phyloP scores from a whole-genome alignment of 805 yeast species.

The Limtongozyma cylindracea region DNA sequence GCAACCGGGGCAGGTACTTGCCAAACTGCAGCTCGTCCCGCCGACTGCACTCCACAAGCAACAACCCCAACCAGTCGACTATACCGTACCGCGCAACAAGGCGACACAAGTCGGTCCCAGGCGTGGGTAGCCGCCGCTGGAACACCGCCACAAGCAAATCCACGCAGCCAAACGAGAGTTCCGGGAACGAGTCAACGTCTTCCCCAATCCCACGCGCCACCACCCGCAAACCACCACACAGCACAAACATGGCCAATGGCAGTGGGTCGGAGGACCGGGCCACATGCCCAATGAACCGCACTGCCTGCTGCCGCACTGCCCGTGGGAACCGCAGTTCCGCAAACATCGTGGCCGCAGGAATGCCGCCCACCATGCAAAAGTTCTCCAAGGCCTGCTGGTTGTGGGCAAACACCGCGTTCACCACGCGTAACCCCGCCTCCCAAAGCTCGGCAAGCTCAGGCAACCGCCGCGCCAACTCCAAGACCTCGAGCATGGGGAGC shows the following conservation, averaged over 20 bases:
- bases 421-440: constrained; percentile 10
- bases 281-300: constrained; percentile 9
- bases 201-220: constrained; percentile 19
- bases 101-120: constrained; percentile 16
- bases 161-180: constrained; percentile 11
- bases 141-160: constrained; percentile 11
- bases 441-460: constrained; percentile 11
- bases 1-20: constrained; percentile 2
- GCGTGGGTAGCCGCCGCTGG: constrained; percentile 10
- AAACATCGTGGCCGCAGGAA: constrained; percentile 14
- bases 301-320: constrained; percentile 12
- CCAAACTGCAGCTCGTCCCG: too few species aligned
- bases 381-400: constrained; percentile 11
- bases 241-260: constrained; percentile 13
- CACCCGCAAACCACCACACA: constrained; percentile 19
- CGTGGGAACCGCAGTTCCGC: constrained; percentile 7
- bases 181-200: constrained; percentile 13
- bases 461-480: constrained; percentile 8
- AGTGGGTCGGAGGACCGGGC: constrained; percentile 10
- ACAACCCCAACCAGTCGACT: constrained; percentile 15
- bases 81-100: constrained; percentile 16
- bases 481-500: constrained; percentile 11
- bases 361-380: constrained; percentile 16
- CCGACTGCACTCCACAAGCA: constrained; percentile 4
- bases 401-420: constrained; percentile 9